phyloP scores from a whole-genome alignment of 345 rosid genomes.

The Rhodomyrtus tomentosa region DNA sequence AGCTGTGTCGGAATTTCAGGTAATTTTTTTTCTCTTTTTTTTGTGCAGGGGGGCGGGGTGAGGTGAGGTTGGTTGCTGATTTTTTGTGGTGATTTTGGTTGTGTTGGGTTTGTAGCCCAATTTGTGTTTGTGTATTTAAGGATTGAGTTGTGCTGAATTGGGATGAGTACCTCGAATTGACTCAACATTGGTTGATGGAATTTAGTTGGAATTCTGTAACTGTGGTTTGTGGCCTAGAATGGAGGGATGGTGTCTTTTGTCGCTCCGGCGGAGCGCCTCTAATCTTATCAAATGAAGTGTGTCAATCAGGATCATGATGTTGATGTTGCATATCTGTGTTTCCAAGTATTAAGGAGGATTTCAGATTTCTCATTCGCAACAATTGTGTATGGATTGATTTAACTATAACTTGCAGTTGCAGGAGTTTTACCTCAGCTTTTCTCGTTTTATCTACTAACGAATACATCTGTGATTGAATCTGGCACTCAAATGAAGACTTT shows the following conservation, averaged over 20 bases:
- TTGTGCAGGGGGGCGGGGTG: too few relatives aligned
- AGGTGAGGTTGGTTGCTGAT: not conserved
- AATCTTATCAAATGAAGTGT: not conserved
- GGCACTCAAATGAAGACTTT: not conserved
- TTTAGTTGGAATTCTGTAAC: not conserved
- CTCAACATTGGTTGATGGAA: not conserved
- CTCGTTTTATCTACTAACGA: not conserved
- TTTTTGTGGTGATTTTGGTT: not conserved
- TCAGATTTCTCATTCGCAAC: not conserved
- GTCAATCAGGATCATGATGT: not conserved
- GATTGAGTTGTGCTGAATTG: not conserved
- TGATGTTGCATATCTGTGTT: not conserved
- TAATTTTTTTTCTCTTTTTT: not conserved
- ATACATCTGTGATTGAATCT: not conserved
- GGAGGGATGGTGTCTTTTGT: not conserved
- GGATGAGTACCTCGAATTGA: not conserved
- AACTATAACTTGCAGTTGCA: not conserved
- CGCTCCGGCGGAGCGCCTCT: not conserved
- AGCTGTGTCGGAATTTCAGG: constrained; percentile 54
- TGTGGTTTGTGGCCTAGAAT: not conserved
- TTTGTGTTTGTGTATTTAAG: not conserved
- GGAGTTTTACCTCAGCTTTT: not conserved
- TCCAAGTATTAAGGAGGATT: not conserved
- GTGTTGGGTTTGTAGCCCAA: not conserved
- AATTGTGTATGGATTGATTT: not conserved